phyloP scores from a whole-genome alignment of 2,329 filamentous ascomycete genomes.

The Rasamsonia emersonii region DNA sequence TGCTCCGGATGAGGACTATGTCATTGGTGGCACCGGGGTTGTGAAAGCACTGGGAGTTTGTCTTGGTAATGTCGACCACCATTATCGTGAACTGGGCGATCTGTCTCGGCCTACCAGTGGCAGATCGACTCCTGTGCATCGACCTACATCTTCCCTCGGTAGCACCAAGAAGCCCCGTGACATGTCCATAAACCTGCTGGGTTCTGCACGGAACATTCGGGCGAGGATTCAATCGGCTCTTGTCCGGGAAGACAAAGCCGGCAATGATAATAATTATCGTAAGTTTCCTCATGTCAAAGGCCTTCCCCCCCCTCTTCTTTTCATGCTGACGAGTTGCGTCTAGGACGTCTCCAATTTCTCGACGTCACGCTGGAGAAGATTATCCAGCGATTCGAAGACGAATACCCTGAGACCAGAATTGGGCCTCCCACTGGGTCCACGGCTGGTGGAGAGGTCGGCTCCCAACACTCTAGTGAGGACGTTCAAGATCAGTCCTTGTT shows the following conservation, averaged over 20 bases:
- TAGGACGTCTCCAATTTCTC: conserved; percentile 72
- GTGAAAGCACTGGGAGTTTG: conserved; percentile 91
- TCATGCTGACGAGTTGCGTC: conserved; percentile 17
- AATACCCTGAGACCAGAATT: conserved; percentile 80
- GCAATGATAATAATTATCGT: conserved; percentile 70
- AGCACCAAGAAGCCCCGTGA: conserved; percentile 64
- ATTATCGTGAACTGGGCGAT: conserved; percentile 29
- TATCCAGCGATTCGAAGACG: conserved; percentile 91
- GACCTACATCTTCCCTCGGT: conserved; percentile 42
- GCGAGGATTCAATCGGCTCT: conserved; percentile 74
- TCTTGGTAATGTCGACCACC: conserved; percentile 66
- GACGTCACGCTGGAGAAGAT: conserved; percentile 82
- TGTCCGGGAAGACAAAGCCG: conserved; percentile 60
- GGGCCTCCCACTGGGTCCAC: conserved; percentile 15
- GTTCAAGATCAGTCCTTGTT: conserved; percentile 12
- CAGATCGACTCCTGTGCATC: conserved; percentile 45
- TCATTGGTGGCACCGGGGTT: conserved; percentile 89
- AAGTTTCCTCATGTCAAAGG: conserved; percentile 32
- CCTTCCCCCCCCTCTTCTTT: not conserved
- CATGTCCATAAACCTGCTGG: conserved; percentile 84
- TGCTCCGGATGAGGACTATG: conserved; percentile 85
- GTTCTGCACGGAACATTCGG: conserved; percentile 82
- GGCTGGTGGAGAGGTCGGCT: conserved; percentile 19
- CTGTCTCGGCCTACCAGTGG: conserved; percentile 41
- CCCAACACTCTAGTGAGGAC: conserved; percentile 27